Evolutionary conservation across 2,329 filamentous ascomycete genomes (phyloP).

Genomic region (Clonostachys chloroleuca): DNA sequence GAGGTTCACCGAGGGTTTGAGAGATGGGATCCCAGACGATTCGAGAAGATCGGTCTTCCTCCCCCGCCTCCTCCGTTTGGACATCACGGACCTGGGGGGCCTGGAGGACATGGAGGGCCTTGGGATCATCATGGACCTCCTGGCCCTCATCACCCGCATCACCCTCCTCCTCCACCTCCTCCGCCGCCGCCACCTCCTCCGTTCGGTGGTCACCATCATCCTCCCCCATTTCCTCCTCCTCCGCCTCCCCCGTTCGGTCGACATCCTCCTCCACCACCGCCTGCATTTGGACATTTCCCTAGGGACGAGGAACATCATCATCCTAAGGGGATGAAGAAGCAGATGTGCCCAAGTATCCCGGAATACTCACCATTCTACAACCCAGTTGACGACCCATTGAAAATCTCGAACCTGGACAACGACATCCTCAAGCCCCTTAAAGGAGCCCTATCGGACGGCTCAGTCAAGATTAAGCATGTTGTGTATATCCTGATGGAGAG

Average conservation of each 20-base stretch:
- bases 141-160: not conserved
- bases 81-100: no score
- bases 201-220: not conserved
- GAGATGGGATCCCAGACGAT: conserved; percentile 17
- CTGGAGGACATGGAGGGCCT: no score
- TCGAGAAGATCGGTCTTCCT: conserved; percentile 8
- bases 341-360: no score
- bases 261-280: no score
- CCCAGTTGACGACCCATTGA: conserved; percentile 20
- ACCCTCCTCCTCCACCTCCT: not conserved
- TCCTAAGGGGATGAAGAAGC: no score
- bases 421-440: conserved; percentile 10
- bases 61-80: not conserved
- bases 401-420: conserved; percentile 21
- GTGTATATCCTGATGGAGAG: conserved; percentile 27
- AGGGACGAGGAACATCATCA: no score
- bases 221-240: not conserved
- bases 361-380: conserved; percentile 10
- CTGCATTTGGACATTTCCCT: no score
- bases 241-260: not conserved
- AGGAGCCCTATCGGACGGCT: conserved; percentile 5
- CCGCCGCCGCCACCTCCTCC: not conserved
- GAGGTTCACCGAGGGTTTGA: conserved; percentile 17
- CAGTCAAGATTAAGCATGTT: conserved; percentile 26
- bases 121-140: conserved; percentile 2